Percentiles rank a stretch among this genome's conserved stretches.
phyloP scores from a whole-genome alignment of 352 stramenopile species.

The Blastocystis sp. region DNA sequence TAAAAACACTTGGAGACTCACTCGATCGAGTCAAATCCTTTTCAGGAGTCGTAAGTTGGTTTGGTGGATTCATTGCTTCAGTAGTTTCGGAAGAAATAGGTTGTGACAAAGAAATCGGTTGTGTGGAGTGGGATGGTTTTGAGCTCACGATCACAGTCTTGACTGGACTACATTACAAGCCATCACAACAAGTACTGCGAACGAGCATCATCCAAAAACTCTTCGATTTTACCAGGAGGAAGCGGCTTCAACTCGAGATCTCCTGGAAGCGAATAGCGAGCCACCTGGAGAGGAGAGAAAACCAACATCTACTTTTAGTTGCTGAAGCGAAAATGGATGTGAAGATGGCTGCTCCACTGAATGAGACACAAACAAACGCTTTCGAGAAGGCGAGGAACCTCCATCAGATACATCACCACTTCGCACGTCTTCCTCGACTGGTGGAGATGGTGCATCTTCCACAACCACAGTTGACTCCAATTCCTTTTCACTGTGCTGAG shows the following conservation, averaged over 20 bases:
- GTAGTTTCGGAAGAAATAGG: neutral
- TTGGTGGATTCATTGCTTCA: neutral
- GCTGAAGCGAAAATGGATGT: neutral
- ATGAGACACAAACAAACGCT: neutral
- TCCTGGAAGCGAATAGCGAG: neutral
- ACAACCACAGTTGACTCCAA: neutral
- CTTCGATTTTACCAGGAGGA: slow-evolving; percentile 2
- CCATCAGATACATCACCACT: neutral
- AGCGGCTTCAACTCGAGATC: slow-evolving; percentile 43
- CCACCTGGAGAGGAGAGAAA: neutral
- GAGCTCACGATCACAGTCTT: neutral
- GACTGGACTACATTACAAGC: neutral
- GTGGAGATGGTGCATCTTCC: neutral
- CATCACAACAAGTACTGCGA: neutral
- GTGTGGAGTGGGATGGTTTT: no score
- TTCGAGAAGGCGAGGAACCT: neutral
- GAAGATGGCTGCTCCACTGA: neutral
- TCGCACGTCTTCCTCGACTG: neutral
- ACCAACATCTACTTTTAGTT: neutral
- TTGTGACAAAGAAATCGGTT: no score
- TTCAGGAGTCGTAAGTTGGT: neutral
- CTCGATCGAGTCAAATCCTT: neutral
- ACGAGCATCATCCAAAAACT: neutral
- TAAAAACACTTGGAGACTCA: neutral
- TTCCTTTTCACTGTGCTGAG: neutral